Evolutionary conservation across 2,329 filamentous ascomycete species (phyloP).

Genomic region (Amesomyces nigricolor): DNA sequence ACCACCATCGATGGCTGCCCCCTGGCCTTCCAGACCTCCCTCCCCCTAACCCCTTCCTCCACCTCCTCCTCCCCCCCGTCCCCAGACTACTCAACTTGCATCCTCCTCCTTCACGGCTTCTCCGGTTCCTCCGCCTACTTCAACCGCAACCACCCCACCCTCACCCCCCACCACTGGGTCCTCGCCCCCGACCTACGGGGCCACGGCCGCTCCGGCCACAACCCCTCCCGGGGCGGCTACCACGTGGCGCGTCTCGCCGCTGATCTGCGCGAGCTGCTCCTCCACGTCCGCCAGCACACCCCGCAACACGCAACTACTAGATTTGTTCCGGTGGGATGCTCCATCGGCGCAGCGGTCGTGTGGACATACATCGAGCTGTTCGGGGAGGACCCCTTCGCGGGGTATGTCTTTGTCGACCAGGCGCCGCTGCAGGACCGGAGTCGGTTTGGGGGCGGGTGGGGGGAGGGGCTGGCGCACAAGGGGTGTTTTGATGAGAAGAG

Average conservation of each 20-base stretch:
- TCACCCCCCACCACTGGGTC: constrained; percentile 32
- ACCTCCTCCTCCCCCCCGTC: neutral
- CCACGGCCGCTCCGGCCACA: constrained; percentile 32
- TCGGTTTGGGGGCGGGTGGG: constrained; percentile 29
- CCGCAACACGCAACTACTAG: constrained; percentile 1
- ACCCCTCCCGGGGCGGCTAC: constrained; percentile 30
- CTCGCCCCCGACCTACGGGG: constrained; percentile 38
- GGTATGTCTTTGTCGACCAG: constrained; percentile 37
- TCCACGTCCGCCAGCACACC: constrained; percentile 23
- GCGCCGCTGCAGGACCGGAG: constrained; percentile 37
- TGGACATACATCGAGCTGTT: constrained; percentile 39
- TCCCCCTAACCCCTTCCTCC: constrained; percentile 22
- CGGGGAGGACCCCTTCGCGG: constrained; percentile 28
- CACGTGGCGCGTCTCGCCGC: constrained; percentile 38
- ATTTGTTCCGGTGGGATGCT: constrained; percentile 36
- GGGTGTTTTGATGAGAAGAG: constrained; percentile 37
- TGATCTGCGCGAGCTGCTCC: constrained; percentile 32
- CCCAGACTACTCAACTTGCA: constrained; percentile 23
- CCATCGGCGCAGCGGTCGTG: constrained; percentile 37
- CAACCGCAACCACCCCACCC: constrained; percentile 30
- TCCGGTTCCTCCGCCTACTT: constrained; percentile 38
- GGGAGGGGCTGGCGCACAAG: constrained; percentile 30
- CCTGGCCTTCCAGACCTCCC: constrained; percentile 34
- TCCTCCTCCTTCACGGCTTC: constrained; percentile 39
- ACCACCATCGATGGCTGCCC: constrained; percentile 32